Conservation (phyloP, 202 grass and related monocot species). For the Bolboschoenoplectus hybrid region DNA sequence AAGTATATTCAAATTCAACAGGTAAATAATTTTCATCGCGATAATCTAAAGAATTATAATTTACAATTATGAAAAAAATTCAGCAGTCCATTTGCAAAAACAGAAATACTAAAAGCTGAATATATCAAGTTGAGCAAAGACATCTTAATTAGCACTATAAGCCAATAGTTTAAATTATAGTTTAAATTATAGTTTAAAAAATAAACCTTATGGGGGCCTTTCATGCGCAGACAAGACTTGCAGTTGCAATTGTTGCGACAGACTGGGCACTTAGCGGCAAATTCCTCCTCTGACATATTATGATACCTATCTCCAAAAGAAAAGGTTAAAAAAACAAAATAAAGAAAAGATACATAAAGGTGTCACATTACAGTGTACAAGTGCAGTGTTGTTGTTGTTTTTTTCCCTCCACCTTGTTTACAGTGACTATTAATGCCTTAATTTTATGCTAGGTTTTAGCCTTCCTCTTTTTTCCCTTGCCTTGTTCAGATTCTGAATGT, state of each 20-base stretch:
- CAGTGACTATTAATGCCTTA: not conserved
- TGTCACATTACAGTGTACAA: not conserved
- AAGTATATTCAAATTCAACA: constrained; percentile 16
- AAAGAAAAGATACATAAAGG: not conserved
- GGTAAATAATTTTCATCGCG: not conserved
- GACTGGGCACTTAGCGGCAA: constrained; percentile 63
- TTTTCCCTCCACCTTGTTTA: not conserved
- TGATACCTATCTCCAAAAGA: constrained; percentile 61
- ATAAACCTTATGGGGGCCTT: constrained; percentile 48
- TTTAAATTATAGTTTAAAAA: constrained; percentile 34
- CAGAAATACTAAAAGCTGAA: not conserved
- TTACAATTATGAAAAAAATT: not conserved
- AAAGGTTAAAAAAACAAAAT: not conserved
- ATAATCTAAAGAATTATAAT: not conserved
- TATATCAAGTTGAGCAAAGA: not conserved
- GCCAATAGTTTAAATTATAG: not conserved
- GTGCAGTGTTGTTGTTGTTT: not conserved
- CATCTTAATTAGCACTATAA: not conserved
- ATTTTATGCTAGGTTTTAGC: not conserved
- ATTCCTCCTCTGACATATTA: constrained; percentile 50
- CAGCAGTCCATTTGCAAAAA: not conserved
- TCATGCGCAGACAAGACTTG: constrained; percentile 73
- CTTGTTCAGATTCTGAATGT: constrained; percentile 2
- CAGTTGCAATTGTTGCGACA: constrained; percentile 82
- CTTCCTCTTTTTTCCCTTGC: not conserved